Evolutionary conservation across 192 early-diverging fungal genomes (phyloP).

Genomic region (Umbelopsis isabellina): DNA sequence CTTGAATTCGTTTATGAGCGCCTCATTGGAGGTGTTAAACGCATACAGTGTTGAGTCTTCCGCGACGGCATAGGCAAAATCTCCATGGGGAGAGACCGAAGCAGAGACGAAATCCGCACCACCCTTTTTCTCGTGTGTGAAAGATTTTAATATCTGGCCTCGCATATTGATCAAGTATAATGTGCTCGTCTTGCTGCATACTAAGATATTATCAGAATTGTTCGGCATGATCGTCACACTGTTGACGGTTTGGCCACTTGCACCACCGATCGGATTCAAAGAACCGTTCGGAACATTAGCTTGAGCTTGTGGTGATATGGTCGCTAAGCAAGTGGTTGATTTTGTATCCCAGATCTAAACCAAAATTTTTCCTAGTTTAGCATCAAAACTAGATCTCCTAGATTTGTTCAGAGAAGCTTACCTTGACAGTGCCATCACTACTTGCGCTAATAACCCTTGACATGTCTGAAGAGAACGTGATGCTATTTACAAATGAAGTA

Average conservation of each 20-base stretch:
- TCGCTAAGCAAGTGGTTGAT: constrained; percentile 65
- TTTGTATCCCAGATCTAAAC: constrained; percentile 89
- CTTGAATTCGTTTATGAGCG: constrained; percentile 47
- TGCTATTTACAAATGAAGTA: constrained; percentile 85
- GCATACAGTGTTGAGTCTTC: constrained; percentile 72
- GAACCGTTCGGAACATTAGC: constrained; percentile 12
- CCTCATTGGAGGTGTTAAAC: constrained; percentile 68
- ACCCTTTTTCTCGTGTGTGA: constrained; percentile 50
- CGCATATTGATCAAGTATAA: constrained; percentile 69
- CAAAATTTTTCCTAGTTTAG: not conserved
- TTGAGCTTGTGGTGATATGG: constrained; percentile 61
- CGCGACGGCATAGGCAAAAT: constrained; percentile 77
- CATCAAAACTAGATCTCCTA: too few species aligned
- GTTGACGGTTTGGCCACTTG: constrained; percentile 57
- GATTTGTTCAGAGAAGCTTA: constrained; percentile 38
- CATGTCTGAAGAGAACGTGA: constrained; percentile 72
- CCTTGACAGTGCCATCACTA: constrained; percentile 87
- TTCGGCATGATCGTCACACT: constrained; percentile 66
- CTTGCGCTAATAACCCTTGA: constrained; percentile 75
- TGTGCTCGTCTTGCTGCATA: constrained; percentile 79
- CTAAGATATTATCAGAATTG: constrained; percentile 66
- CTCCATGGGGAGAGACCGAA: constrained; percentile 75
- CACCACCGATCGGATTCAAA: constrained; percentile 48
- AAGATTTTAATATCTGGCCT: constrained; percentile 62
- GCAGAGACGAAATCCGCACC: constrained; percentile 58